Evolutionary conservation across 805 yeast species (phyloP).

Genomic region (Cyberlindnera maclurae): DNA sequence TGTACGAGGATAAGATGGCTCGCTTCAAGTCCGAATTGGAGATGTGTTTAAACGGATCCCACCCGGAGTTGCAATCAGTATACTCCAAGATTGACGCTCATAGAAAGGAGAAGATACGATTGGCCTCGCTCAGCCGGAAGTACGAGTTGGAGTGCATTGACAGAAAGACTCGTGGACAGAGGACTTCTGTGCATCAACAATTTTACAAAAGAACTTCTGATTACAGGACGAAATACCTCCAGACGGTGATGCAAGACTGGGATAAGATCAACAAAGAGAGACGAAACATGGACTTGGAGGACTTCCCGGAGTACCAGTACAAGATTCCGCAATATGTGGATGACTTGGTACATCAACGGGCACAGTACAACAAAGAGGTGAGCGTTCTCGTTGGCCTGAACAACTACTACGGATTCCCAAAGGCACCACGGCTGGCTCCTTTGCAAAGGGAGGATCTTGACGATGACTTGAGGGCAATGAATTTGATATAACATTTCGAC

Average conservation of each 20-base stretch:
- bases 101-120: slow-evolving; percentile 59
- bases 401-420: slow-evolving; percentile 70
- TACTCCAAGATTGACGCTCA: slow-evolving; percentile 65
- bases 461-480: slow-evolving; percentile 63
- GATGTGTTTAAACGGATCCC: slow-evolving; percentile 82
- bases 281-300: slow-evolving; percentile 59
- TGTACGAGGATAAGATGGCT: slow-evolving; percentile 76
- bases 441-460: slow-evolving; percentile 67
- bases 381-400: slow-evolving; percentile 63
- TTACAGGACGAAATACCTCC: slow-evolving; percentile 54
- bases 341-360: slow-evolving; percentile 58
- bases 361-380: slow-evolving; percentile 59
- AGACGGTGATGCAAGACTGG: slow-evolving; percentile 79
- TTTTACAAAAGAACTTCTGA: slow-evolving; percentile 64
- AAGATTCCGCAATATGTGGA: slow-evolving; percentile 33
- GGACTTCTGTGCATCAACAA: slow-evolving; percentile 81
- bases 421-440: slow-evolving; percentile 61
- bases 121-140: slow-evolving; percentile 42
- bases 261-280: slow-evolving; percentile 87
- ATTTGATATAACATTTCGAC: slow-evolving; percentile 7
- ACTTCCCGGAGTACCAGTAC: slow-evolving; percentile 40
- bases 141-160: slow-evolving; percentile 74
- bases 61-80: slow-evolving; percentile 78
- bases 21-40: slow-evolving; percentile 76
- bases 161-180: slow-evolving; percentile 69